Evolutionary conservation across 768 basidiomycete genomes (phyloP), one percentile per base, ranked within the genome.

Genomic region (Amyloporia xantha): DNA sequence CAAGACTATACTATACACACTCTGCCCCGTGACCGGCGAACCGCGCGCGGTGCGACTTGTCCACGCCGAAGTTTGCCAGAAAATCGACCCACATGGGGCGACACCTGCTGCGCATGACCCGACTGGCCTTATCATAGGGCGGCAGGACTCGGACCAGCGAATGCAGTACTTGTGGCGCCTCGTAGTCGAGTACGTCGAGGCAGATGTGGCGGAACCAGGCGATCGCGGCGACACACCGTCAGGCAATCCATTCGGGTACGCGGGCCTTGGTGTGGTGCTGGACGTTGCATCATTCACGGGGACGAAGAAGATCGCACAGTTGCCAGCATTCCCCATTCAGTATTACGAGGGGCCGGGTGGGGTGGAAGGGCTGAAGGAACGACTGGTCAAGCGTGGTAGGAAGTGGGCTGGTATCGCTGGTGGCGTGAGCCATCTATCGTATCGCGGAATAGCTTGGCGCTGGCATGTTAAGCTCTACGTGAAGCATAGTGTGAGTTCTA

Each of bases 401-500:
- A 78, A 76, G 60, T 84, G 82, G 81, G 60, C 68, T 20, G 62
- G 60, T 3, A 53, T 82, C 25, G 76, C 58, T 10, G 62, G 73
- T 24, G 79, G 78, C 0, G 63, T 78, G 15, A 77, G 79, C 51
- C 80, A 82, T 54, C 73, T 74, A 55, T 69, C 77, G 47, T 83
- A 76, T 59, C 68, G 70, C 24, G 81, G 81, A 2, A 69, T 77
- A 25, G 80, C 76, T 12, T 75, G 71, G 17, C 48, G 52, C 44
- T 59, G 54, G 54, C 49, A 35, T 40, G 9, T 59, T 1, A 62
- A 59, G 21, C 30, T 71, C 62, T 50, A 62, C 26, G 41, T 73
- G 45, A 77, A 74, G 53, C 77, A 78, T 48, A 78, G 74, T 48
- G 79, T 82, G 38, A 49, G 49, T 53, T 41, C 9, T 15, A 15